Conservation (phyloP, 129 eudicot genomes). For the Solidago caesia region DNA sequence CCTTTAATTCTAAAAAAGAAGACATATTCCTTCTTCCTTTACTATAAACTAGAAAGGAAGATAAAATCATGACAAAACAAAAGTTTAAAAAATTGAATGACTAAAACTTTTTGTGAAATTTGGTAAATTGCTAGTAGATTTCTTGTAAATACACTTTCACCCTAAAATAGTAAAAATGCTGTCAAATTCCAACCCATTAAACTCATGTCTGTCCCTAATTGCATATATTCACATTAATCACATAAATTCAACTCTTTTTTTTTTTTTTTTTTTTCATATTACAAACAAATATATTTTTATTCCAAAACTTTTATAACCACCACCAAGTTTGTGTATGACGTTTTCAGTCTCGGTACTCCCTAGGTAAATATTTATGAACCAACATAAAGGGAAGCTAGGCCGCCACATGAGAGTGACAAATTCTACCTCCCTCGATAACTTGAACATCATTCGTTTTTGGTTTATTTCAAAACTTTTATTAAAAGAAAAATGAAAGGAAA, state of each 20-base stretch:
- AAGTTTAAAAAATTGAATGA: no score
- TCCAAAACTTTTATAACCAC: not conserved
- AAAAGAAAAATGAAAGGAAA: not conserved
- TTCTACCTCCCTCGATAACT: no score
- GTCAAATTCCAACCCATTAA: not conserved
- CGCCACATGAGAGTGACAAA: no score
- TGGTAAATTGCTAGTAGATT: constrained; percentile 12
- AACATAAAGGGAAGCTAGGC: no score
- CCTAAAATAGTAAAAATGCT: not conserved
- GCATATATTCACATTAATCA: not conserved
- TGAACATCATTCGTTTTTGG: no score
- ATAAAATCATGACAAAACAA: constrained; percentile 5
- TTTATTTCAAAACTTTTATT: not conserved
- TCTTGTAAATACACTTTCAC: not conserved
- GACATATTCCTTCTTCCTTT: no score
- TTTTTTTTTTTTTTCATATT: constrained; percentile 1
- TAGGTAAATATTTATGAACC: no score
- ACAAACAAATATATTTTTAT: constrained; percentile 5
- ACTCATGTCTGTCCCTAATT: constrained; percentile 13
- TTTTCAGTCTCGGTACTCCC: no score
- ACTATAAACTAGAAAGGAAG: not conserved
- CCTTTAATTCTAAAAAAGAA: no score
- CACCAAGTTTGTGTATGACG: no score
- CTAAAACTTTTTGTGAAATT: not conserved
- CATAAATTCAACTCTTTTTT: constrained; percentile 2